These are phyloP conservation scores for Macrolepiota fuliginosa DNA, from an alignment of 768 basidiomycete species.

Conservation along the genomic window DNA sequence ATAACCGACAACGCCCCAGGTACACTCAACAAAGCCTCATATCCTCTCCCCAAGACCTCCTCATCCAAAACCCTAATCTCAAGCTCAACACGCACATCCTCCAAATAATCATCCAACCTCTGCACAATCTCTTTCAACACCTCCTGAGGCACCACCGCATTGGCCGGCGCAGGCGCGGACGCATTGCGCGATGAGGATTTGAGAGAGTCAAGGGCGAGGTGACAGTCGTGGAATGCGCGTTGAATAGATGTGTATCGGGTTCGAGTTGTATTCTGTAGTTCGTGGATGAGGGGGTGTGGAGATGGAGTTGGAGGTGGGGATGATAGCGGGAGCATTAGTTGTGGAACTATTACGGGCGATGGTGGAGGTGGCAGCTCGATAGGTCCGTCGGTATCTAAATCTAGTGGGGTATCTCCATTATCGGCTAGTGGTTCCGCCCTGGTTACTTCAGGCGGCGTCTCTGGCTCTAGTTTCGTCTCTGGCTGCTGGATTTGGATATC, in stretches of 20 bases:
- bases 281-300: constrained; percentile 39
- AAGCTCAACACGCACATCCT: constrained; percentile 79
- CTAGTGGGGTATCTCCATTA: too few relatives aligned
- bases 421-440: too few relatives aligned
- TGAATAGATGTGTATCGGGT: constrained; percentile 60
- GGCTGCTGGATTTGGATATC: too few relatives aligned
- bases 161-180: constrained; percentile 13
- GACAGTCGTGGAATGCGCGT: constrained; percentile 66
- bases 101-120: constrained; percentile 69
- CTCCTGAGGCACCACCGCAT: constrained; percentile 22
- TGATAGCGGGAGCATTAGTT: neutral
- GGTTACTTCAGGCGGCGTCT: too few relatives aligned
- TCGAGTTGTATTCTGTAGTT: constrained; percentile 40
- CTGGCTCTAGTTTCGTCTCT: too few relatives aligned
- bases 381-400: neutral
- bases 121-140: constrained; percentile 52
- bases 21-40: constrained; percentile 62
- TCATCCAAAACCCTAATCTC: constrained; percentile 80
- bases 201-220: constrained; percentile 61
- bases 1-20: constrained; percentile 42
- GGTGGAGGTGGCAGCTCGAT: neutral
- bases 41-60: constrained; percentile 60
- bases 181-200: constrained; percentile 28
- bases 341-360: neutral
- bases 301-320: neutral